A percentile compares a stretch with the other conserved stretches of the same genome.
phyloP scores from a whole-genome alignment of 768 basidiomycete species.

The Rhodotorula diobovata region DNA sequence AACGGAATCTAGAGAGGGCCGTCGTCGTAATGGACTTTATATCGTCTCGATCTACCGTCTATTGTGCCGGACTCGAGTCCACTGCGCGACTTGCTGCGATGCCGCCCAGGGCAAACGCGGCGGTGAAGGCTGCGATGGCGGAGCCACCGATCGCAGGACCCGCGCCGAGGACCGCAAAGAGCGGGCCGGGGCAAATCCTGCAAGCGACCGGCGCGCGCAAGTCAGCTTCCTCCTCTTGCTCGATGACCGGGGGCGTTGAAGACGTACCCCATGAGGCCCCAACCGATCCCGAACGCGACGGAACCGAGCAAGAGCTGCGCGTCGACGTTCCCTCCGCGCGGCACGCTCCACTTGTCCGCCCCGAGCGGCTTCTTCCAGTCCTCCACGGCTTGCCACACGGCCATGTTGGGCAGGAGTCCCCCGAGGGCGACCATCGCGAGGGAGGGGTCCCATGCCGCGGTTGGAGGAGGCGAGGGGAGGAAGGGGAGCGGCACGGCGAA shows the following conservation, averaged over 20 bases:
- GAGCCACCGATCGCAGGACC: neutral
- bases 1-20: too few relatives aligned
- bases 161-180: constrained; percentile 38
- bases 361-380: constrained; percentile 6
- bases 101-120: neutral
- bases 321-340: constrained; percentile 40
- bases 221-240: too few relatives aligned
- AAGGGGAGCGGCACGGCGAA: constrained; percentile 40
- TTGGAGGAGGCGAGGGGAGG: neutral
- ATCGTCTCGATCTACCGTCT: neutral
- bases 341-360: constrained; percentile 33
- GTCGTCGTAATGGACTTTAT: neutral
- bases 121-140: neutral
- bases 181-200: constrained; percentile 47
- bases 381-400: constrained; percentile 38
- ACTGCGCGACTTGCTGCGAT: neutral
- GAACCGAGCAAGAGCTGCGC: constrained; percentile 42
- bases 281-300: constrained; percentile 47
- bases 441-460: constrained; percentile 46
- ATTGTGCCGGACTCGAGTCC: neutral
- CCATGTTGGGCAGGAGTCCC: constrained; percentile 46
- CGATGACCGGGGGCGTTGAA: neutral
- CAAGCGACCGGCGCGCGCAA: neutral
- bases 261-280: constrained; percentile 43
- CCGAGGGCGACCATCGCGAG: constrained; percentile 47